phyloP scores from a whole-genome alignment of 2,329 filamentous ascomycete species.

The Phoma sp. region DNA sequence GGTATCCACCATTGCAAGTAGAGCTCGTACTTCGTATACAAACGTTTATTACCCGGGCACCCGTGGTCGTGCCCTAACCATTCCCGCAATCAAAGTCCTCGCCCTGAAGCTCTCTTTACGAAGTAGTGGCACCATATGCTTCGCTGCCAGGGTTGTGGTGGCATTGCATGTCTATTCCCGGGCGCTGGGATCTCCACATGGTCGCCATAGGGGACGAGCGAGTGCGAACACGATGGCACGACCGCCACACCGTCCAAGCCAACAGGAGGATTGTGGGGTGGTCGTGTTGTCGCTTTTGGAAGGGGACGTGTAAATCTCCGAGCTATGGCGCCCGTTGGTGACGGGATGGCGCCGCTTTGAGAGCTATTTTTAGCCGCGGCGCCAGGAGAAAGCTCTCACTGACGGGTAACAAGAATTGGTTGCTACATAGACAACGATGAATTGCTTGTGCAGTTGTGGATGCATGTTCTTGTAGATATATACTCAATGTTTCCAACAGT shows the following conservation, averaged over 20 bases:
- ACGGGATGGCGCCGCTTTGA: slow-evolving; percentile 4
- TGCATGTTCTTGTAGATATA: no score
- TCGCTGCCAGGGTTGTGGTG: neutral
- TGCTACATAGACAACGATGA: no score
- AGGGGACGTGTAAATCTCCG: slow-evolving; percentile 6
- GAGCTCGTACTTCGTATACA: no score
- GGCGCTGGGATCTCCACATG: no score
- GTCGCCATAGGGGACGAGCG: neutral
- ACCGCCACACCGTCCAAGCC: neutral
- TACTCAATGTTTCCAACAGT: no score
- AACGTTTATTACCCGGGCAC: no score
- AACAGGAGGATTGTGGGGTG: neutral
- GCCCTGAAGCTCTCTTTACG: neutral
- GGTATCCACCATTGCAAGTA: no score
- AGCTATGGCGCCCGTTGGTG: neutral
- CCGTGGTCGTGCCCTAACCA: neutral
- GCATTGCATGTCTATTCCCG: no score
- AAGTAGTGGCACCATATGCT: neutral
- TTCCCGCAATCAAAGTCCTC: neutral
- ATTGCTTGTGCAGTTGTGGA: no score
- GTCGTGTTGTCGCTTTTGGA: slow-evolving; percentile 2
- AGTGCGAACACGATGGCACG: neutral
- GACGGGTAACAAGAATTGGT: no score
- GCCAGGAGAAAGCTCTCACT: neutral
- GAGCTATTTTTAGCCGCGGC: neutral